These are phyloP conservation scores for Hansenula sp. DNA, from an alignment of 1,139 yeast genomes.

Conservation along the genomic window DNA sequence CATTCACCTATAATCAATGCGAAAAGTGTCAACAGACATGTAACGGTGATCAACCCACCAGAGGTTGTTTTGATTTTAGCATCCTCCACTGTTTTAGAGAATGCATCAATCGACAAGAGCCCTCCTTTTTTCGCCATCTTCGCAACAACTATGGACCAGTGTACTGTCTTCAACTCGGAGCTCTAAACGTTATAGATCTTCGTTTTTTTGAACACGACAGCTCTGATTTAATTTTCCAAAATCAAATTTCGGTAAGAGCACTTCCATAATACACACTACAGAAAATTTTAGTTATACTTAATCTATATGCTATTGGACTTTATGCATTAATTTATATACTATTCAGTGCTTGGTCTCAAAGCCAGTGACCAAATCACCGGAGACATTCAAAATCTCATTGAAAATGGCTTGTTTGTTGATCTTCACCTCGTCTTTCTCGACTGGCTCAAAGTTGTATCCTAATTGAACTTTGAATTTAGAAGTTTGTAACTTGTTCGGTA, in stretches of 20 bases:
- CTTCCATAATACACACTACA: too few species aligned
- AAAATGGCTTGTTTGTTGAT: slow-evolving; percentile 73
- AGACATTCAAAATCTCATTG: slow-evolving; percentile 67
- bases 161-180: not conserved
- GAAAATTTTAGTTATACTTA: too few species aligned
- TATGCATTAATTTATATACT: too few species aligned
- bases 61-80: slow-evolving; percentile 82
- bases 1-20: slow-evolving; percentile 72
- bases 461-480: slow-evolving; percentile 71
- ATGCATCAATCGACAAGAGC: slow-evolving; percentile 76
- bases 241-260: too few species aligned
- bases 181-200: too few species aligned
- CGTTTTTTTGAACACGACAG: not conserved
- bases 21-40: slow-evolving; percentile 59
- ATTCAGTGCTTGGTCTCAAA: slow-evolving; percentile 11
- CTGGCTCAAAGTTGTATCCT: slow-evolving; percentile 71
- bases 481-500: slow-evolving; percentile 56
- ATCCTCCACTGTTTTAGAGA: slow-evolving; percentile 92
- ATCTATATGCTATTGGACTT: too few species aligned
- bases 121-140: slow-evolving; percentile 15
- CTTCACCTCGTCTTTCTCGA: slow-evolving; percentile 47
- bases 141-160: too few species aligned
- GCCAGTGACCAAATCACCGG: slow-evolving; percentile 57
- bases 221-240: too few species aligned
- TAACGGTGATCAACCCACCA: slow-evolving; percentile 84